Evolutionary conservation across 78 protist genomes (phyloP).

Genomic region (Anaeramoeba ignava): DNA sequence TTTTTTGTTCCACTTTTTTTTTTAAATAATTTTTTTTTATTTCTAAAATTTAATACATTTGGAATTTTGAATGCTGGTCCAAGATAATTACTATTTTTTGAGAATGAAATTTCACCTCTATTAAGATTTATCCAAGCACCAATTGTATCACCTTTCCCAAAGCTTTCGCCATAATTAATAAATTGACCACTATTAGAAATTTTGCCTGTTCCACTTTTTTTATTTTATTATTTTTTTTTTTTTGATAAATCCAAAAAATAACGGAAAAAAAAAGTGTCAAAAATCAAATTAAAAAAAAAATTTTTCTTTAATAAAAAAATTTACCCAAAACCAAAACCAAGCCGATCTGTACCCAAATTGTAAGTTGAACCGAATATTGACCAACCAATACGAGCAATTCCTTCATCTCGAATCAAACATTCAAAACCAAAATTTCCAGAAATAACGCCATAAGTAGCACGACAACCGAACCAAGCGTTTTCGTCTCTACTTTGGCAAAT

Average conservation of each 20-base stretch:
- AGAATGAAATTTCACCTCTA: neutral
- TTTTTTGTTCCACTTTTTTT: too few relatives aligned
- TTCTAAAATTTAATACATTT: too few relatives aligned
- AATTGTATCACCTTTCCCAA: conserved; percentile 20
- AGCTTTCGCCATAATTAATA: conserved; percentile 21
- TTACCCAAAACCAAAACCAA: too few relatives aligned
- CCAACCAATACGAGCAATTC: conserved; percentile 56
- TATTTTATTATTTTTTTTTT: conserved; percentile 8
- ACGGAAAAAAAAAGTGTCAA: neutral
- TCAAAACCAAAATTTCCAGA: conserved; percentile 43
- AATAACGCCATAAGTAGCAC: conserved; percentile 29
- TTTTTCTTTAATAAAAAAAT: neutral
- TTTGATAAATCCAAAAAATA: conserved; percentile 1
- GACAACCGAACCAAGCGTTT: conserved; percentile 29
- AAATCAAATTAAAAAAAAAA: neutral
- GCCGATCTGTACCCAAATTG: conserved; percentile 52
- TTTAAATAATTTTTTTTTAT: too few relatives aligned
- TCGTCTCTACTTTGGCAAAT: conserved; percentile 23
- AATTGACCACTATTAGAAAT: conserved; percentile 3
- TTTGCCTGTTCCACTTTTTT: conserved; percentile 41
- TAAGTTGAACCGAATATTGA: conserved; percentile 14
- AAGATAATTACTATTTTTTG: conserved; percentile 26
- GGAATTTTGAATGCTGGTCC: conserved; percentile 37
- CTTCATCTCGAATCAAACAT: conserved; percentile 44
- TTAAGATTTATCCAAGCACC: neutral